These are phyloP conservation scores for Globisporangium middletonii DNA, from an alignment of 352 stramenopile genomes.

Conservation along the genomic window DNA sequence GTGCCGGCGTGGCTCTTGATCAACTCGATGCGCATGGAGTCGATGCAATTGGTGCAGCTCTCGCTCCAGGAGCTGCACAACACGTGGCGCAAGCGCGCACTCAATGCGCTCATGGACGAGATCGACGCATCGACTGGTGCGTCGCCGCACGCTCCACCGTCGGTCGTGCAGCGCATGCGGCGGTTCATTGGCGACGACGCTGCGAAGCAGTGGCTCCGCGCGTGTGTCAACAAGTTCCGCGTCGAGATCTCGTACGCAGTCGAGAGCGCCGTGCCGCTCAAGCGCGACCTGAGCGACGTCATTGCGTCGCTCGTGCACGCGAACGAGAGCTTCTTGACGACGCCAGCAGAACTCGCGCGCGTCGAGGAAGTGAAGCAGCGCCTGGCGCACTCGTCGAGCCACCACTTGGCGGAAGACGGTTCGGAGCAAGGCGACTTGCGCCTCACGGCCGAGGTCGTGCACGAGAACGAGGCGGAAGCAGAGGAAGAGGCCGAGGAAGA, in stretches of 20 bases:
- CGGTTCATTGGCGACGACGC: slow-evolving; percentile 52
- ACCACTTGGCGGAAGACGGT: slow-evolving; percentile 36
- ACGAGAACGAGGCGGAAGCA: slow-evolving; percentile 87
- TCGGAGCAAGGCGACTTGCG: slow-evolving; percentile 67
- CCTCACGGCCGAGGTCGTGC: slow-evolving; percentile 80
- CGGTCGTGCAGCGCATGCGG: slow-evolving; percentile 40
- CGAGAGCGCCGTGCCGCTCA: slow-evolving; percentile 52
- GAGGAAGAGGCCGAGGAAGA: slow-evolving; percentile 87
- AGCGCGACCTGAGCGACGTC: slow-evolving; percentile 65
- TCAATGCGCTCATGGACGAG: slow-evolving; percentile 87
- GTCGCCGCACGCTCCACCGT: slow-evolving; percentile 4
- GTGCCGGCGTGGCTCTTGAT: slow-evolving; percentile 95
- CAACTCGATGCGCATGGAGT: slow-evolving; percentile 99
- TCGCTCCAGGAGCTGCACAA: slow-evolving; percentile 97
- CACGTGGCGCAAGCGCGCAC: slow-evolving; percentile 94
- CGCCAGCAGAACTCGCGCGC: slow-evolving; percentile 35
- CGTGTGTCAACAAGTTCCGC: slow-evolving; percentile 69
- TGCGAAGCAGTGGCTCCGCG: slow-evolving; percentile 45
- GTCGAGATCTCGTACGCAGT: slow-evolving; percentile 80
- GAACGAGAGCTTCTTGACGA: slow-evolving; percentile 59
- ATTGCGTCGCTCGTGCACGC: slow-evolving; percentile 50
- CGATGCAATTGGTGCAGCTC: slow-evolving; percentile 98
- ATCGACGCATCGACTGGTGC: slow-evolving; percentile 23
- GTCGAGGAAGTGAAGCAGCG: slow-evolving; percentile 56
- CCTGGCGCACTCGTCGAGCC: slow-evolving; percentile 46